These are phyloP conservation scores for Blastomyces silverae DNA, from an alignment of 2,329 filamentous ascomycete species.

Conservation along the genomic window DNA sequence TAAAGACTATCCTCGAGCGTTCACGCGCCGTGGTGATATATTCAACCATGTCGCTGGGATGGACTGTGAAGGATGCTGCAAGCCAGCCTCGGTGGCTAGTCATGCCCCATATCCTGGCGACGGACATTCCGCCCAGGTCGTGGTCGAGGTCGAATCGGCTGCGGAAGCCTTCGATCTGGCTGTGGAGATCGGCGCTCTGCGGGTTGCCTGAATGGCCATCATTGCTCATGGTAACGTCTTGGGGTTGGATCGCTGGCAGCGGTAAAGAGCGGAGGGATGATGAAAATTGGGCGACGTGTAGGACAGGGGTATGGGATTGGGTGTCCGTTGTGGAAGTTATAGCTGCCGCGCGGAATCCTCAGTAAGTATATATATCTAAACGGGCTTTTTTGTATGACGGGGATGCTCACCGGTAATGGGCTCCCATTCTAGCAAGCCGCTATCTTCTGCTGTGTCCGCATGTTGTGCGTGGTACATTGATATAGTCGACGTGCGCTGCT, in stretches of 20 bases:
- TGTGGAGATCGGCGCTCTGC: conserved; percentile 27
- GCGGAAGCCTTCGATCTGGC: conserved; percentile 29
- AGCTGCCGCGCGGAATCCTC: neutral
- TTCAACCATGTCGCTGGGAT: conserved; percentile 53
- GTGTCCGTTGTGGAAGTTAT: conserved; percentile 9
- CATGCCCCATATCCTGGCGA: conserved; percentile 51
- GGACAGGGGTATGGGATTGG: neutral
- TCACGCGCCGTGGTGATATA: conserved; percentile 48
- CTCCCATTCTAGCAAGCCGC: conserved; percentile 24
- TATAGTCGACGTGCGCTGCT: neutral
- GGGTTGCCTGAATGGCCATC: neutral
- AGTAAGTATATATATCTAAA: neutral
- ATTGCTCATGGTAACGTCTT: neutral
- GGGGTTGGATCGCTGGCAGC: neutral
- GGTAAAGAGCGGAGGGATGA: conserved; percentile 4
- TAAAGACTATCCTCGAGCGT: conserved; percentile 37
- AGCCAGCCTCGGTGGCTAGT: conserved; percentile 38
- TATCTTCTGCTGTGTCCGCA: neutral
- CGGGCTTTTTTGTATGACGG: neutral
- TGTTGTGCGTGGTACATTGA: conserved; percentile 6
- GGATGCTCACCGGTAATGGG: conserved; percentile 30
- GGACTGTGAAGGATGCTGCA: conserved; percentile 47
- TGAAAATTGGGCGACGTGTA: neutral
- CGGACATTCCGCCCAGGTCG: conserved; percentile 45
- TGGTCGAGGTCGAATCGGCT: conserved; percentile 45